A percentile compares a stretch with the other conserved stretches of the same genome.
Evolutionary conservation across 1,284 basidiomycete genomes (phyloP).

Genomic region (Microbotryum lychnidis-dioicae): DNA sequence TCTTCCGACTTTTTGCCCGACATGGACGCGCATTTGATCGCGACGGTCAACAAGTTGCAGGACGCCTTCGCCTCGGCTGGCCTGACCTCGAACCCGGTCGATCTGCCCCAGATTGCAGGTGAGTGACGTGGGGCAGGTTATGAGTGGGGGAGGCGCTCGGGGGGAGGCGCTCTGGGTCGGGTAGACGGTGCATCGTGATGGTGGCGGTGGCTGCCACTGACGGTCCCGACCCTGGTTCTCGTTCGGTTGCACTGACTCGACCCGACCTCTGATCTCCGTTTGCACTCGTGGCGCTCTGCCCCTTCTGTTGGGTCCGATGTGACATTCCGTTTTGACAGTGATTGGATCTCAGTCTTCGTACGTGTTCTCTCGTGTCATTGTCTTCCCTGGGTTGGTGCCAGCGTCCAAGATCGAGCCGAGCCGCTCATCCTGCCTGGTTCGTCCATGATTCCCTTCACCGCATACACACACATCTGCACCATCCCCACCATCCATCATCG

Average conservation of each 20-base stretch:
- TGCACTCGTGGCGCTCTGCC: constrained; percentile 1
- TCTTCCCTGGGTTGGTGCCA: background rate
- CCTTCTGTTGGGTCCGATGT: background rate
- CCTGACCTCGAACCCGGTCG: constrained; percentile 43
- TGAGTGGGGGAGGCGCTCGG: too few species aligned
- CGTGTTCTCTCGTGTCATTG: constrained; percentile 7
- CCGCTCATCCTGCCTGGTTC: background rate
- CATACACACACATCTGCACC: background rate
- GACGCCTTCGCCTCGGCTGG: constrained; percentile 49
- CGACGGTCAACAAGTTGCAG: constrained; percentile 41
- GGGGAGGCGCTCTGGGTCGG: too few species aligned
- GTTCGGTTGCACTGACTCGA: background rate
- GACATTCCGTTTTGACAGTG: constrained; percentile 36
- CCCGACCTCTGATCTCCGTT: background rate
- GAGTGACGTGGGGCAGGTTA: background rate
- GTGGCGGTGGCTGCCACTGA: too few species aligned
- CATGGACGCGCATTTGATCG: constrained; percentile 27
- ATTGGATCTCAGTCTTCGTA: constrained; percentile 49
- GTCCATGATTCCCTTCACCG: background rate
- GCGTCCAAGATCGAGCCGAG: background rate
- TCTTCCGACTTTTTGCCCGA: too few species aligned
- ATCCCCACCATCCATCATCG: background rate
- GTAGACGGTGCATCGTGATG: too few species aligned
- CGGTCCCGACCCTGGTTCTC: background rate
- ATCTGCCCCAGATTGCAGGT: constrained; percentile 48